phyloP scores from a whole-genome alignment of 805 yeast genomes.

The Lipomyces oligophaga region DNA sequence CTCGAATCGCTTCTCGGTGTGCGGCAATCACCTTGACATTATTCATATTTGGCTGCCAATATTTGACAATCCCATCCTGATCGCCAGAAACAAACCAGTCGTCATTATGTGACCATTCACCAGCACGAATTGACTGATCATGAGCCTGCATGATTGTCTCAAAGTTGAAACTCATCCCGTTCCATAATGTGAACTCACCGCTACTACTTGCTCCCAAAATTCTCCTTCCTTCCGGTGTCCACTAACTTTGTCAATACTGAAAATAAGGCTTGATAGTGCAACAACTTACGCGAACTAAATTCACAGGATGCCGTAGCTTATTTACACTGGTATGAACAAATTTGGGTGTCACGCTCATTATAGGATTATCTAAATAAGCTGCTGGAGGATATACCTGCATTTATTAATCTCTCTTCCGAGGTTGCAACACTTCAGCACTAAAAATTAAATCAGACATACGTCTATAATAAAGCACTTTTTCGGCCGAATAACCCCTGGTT shows the following conservation, averaged over 20 bases:
- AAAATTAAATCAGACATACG: constrained; percentile 8
- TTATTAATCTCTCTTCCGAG: background rate
- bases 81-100: constrained; percentile 96
- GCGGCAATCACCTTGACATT: constrained; percentile 79
- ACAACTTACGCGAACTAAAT: constrained; percentile 24
- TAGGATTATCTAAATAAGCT: constrained; percentile 50
- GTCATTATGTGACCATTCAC: constrained; percentile 80
- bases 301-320: constrained; percentile 75
- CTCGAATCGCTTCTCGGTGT: constrained; percentile 80
- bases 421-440: constrained; percentile 34
- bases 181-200: constrained; percentile 97
- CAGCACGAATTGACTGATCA: constrained; percentile 77
- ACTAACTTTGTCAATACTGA: constrained; percentile 60
- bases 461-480: constrained; percentile 59
- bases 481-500: constrained; percentile 44
- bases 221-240: constrained; percentile 97
- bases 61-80: constrained; percentile 84
- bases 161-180: constrained; percentile 89
- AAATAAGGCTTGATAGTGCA: constrained; percentile 38
- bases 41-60: constrained; percentile 97
- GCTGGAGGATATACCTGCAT: constrained; percentile 54
- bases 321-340: constrained; percentile 88
- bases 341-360: constrained; percentile 66
- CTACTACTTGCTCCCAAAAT: constrained; percentile 83
- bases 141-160: constrained; percentile 99